Conservation (phyloP, 495 filamentous ascomycete species). For the Penicillium atrosanguineum region DNA sequence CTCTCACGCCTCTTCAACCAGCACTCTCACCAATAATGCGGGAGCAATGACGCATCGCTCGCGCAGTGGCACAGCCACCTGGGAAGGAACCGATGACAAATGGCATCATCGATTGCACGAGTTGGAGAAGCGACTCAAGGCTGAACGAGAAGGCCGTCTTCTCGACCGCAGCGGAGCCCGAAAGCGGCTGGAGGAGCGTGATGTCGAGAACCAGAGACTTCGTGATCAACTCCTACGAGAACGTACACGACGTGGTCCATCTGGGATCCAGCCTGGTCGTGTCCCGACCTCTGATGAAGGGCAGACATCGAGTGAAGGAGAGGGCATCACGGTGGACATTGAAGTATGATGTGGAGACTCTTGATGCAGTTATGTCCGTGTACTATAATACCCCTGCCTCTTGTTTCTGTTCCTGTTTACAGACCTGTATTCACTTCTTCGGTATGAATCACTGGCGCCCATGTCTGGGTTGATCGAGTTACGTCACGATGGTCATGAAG, state of each 20-base stretch:
- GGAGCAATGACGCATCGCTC: constrained; percentile 34
- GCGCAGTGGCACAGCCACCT: constrained; percentile 25
- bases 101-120: constrained; percentile 86
- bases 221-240: constrained; percentile 67
- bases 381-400: constrained; percentile 22
- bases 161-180: constrained; percentile 80
- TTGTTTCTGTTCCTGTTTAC: constrained; percentile 2
- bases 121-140: constrained; percentile 83
- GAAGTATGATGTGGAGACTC: constrained; percentile 30
- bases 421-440: constrained; percentile 1
- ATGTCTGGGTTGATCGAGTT: constrained; percentile 16
- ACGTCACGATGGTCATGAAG: constrained; percentile 24
- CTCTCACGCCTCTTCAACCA: constrained; percentile 32
- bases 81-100: constrained; percentile 54
- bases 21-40: constrained; percentile 30
- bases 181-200: constrained; percentile 79
- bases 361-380: constrained; percentile 7
- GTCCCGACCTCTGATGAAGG: constrained; percentile 26
- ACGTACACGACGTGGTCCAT: constrained; percentile 43
- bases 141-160: constrained; percentile 82
- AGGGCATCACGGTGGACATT: constrained; percentile 45
- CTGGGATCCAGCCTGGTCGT: constrained; percentile 13
- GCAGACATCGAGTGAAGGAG: constrained; percentile 44
- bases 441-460: constrained; percentile 11
- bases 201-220: constrained; percentile 72